These are phyloP conservation scores for Ceratobasidium sp. DNA, from an alignment of 1,284 basidiomycete genomes.

Conservation along the genomic window DNA sequence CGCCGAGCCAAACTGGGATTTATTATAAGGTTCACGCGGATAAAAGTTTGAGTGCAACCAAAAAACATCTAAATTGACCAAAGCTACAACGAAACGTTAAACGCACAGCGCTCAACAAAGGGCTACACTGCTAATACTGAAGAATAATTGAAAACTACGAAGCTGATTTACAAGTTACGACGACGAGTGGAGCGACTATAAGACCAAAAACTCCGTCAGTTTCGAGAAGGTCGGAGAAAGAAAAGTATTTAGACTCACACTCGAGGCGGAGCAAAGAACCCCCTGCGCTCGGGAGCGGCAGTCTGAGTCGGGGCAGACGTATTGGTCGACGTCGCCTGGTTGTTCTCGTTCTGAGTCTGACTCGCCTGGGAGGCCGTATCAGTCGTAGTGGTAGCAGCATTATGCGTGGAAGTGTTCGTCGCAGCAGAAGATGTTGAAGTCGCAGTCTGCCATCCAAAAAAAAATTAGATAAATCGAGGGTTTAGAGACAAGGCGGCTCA, in stretches of 20 bases:
- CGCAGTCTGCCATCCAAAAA: too few relatives aligned
- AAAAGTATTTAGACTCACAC: neutral
- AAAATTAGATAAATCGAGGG: too few relatives aligned
- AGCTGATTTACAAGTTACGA: neutral
- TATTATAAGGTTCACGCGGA: neutral
- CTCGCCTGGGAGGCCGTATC: neutral
- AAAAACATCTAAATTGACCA: conserved; percentile 17
- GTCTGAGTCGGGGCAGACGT: neutral
- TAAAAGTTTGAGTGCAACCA: neutral
- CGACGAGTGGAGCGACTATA: conserved; percentile 3
- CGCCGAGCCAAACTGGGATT: too few relatives aligned
- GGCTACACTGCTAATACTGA: too few relatives aligned
- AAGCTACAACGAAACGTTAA: conserved; percentile 18
- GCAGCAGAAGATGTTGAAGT: conserved; percentile 28
- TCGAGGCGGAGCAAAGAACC: neutral
- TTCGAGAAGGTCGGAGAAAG: neutral
- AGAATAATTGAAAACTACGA: too few relatives aligned
- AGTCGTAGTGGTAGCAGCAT: neutral
- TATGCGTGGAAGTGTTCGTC: neutral
- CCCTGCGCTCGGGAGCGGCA: neutral
- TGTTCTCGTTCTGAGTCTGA: neutral
- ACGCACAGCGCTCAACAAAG: conserved; percentile 32
- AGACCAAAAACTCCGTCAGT: neutral
- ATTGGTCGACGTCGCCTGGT: neutral
- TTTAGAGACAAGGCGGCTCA: too few relatives aligned